Evolutionary conservation across 371 early-diverging fungal species (phyloP), one percentile per base, ranked within the genome.

Genomic region (Gilbertella persicaria): DNA sequence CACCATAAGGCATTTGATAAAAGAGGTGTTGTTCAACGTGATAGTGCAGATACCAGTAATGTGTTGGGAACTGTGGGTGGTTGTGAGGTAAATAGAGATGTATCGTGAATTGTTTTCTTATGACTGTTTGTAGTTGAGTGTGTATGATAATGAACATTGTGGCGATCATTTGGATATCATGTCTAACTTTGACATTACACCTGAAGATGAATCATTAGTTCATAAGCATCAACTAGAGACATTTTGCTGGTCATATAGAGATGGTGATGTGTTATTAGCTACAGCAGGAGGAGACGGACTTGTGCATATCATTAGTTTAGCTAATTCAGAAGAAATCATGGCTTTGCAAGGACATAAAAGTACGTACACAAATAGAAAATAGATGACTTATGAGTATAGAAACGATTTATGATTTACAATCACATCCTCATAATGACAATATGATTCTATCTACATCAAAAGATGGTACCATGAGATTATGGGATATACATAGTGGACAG

Each of bases 81-180:
- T 7, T 65, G 79, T 36, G 84, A 85, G 80, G 86, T 83, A 73
- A 47, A 13, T n/a, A n/a, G n/a, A n/a, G n/a, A n/a, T n/a, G n/a
- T n/a, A n/a, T n/a, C n/a, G n/a, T n/a, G n/a, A n/a, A n/a, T n/a
- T n/a, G n/a, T n/a, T n/a, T n/a, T n/a, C n/a, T n/a, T n/a, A n/a
- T n/a, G n/a, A n/a, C n/a, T 9, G 62, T 36, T 44, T 19, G 10
- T 56, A 94, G 87, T 82, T 89, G 20, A 92, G 86, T 52, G 75
- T 93, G 6, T 94, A 90, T 55, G 94, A 94, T 64, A 94, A 94
- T 68, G 93, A 92, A 66, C 92, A 94, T 60, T 91, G 91, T 51
- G 94, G 93, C 12, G 92, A 93, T 53, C 94, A 94, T 53, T 70
- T 94, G 61, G 93, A 94, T 64, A 88, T 93, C 55, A 92, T 93